Percentiles rank a stretch among this genome's conserved stretches.
Conservation (phyloP, 2,329 filamentous ascomycete species). For the Penicillium sclerotigenum region DNA sequence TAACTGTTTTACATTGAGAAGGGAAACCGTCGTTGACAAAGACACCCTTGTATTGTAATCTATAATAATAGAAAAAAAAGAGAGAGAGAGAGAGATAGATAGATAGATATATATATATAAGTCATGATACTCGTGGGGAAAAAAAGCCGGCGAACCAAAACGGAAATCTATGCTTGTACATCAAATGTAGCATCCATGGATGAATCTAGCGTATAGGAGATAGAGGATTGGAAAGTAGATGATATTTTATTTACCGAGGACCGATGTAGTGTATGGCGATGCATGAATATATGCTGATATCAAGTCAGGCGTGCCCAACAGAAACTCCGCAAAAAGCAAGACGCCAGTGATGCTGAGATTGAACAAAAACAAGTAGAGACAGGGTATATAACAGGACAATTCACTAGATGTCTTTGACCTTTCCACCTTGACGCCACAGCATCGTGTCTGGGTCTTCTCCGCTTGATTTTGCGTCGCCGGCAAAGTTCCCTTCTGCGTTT, state of each 20-base stretch:
- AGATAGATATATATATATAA: too few relatives aligned
- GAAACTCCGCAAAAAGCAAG: constrained; percentile 11
- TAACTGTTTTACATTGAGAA: not conserved
- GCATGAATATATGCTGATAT: constrained; percentile 5
- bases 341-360: constrained; percentile 23
- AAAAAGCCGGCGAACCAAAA: not conserved
- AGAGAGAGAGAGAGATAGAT: too few relatives aligned
- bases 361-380: constrained; percentile 8
- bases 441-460: constrained; percentile 26
- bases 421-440: constrained; percentile 19
- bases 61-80: too few relatives aligned
- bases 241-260: not conserved
- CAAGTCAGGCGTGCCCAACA: constrained; percentile 6
- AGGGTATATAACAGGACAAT: constrained; percentile 8
- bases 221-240: not conserved
- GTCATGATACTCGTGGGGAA: too few relatives aligned
- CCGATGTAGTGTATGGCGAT: not conserved
- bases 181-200: not conserved
- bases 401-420: constrained; percentile 32
- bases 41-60: not conserved
- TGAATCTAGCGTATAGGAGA: not conserved
- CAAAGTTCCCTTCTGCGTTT: constrained; percentile 55
- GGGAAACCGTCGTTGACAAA: not conserved
- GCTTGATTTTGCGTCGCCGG: constrained; percentile 48
- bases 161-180: not conserved